phyloP scores from a whole-genome alignment of 768 basidiomycete genomes.

The Lentinula detonsa region DNA sequence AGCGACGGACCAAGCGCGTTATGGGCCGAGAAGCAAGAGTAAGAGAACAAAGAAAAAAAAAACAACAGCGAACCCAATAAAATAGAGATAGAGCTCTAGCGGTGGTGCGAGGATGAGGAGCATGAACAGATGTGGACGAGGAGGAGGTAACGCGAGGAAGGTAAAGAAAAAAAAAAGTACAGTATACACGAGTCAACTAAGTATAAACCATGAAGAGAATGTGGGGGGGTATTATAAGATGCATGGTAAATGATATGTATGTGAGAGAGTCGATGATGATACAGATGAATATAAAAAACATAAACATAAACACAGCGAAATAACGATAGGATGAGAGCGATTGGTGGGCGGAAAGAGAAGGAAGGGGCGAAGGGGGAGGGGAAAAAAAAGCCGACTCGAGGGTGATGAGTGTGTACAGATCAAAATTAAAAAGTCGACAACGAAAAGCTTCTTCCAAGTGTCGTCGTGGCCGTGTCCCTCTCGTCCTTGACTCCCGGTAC shows the following conservation, averaged over 20 bases:
- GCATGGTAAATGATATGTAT: conserved; percentile 12
- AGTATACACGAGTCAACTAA: conserved; percentile 10
- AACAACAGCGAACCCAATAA: background rate
- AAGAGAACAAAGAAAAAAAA: background rate
- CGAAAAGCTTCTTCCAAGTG: conserved; percentile 35
- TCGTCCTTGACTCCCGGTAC: conserved; percentile 45
- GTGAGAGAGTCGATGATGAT: conserved; percentile 2
- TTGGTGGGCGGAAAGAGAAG: conserved; percentile 13
- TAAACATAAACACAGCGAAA: conserved; percentile 40
- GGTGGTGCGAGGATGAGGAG: background rate
- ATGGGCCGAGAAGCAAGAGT: background rate
- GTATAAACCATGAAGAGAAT: conserved; percentile 4
- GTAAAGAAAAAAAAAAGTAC: conserved; percentile 1
- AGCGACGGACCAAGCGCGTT: background rate
- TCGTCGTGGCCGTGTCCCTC: conserved; percentile 30
- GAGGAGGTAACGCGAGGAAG: conserved; percentile 8
- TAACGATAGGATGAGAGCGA: conserved; percentile 33
- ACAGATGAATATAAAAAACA: conserved; percentile 16
- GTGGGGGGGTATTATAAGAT: background rate
- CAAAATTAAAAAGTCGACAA: conserved; percentile 48
- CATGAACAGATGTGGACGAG: background rate
- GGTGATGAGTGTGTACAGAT: background rate
- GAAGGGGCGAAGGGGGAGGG: background rate
- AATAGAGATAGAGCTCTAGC: background rate
- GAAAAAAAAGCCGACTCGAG: background rate